Conservation (phyloP, 2,329 filamentous ascomycete genomes). For the Tolypocladium sp. region DNA sequence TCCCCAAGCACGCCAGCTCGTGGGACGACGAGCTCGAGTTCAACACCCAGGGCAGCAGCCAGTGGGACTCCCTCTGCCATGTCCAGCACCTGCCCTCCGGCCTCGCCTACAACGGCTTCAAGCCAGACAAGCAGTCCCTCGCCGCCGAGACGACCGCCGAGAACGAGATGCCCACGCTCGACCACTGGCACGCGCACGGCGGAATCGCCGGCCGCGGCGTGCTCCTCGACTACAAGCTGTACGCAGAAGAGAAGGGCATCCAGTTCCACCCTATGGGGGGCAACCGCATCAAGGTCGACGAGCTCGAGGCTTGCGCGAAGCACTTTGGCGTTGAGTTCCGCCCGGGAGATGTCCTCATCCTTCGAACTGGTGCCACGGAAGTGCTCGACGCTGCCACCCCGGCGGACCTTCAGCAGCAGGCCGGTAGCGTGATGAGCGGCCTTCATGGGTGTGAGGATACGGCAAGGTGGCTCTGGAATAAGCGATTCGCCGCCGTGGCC, state of each 20-base stretch:
- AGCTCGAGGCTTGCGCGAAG: conserved; percentile 49
- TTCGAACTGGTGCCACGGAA: conserved; percentile 55
- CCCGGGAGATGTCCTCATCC: conserved; percentile 56
- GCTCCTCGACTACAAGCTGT: conserved; percentile 44
- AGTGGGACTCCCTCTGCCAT: conserved; percentile 47
- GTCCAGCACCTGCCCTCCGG: conserved; percentile 33
- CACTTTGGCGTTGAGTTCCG: conserved; percentile 54
- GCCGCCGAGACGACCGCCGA: conserved; percentile 11
- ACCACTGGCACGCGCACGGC: conserved; percentile 42
- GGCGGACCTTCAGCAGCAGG: conserved; percentile 14
- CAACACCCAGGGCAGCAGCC: conserved; percentile 46
- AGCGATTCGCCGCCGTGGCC: conserved; percentile 56
- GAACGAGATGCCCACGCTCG: conserved; percentile 20
- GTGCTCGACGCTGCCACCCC: conserved; percentile 38
- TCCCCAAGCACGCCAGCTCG: conserved; percentile 11
- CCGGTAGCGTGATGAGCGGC: conserved; percentile 18
- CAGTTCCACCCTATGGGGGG: conserved; percentile 40
- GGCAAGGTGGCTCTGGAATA: conserved; percentile 59
- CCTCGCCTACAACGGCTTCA: conserved; percentile 39
- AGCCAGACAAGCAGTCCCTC: conserved; percentile 25
- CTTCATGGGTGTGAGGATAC: conserved; percentile 40
- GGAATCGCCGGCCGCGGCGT: conserved; percentile 46
- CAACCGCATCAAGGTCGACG: conserved; percentile 42
- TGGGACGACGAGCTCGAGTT: conserved; percentile 43
- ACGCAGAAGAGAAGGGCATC: conserved; percentile 39